Conservation (phyloP, 805 yeast genomes). For the Candida sithepensis region DNA sequence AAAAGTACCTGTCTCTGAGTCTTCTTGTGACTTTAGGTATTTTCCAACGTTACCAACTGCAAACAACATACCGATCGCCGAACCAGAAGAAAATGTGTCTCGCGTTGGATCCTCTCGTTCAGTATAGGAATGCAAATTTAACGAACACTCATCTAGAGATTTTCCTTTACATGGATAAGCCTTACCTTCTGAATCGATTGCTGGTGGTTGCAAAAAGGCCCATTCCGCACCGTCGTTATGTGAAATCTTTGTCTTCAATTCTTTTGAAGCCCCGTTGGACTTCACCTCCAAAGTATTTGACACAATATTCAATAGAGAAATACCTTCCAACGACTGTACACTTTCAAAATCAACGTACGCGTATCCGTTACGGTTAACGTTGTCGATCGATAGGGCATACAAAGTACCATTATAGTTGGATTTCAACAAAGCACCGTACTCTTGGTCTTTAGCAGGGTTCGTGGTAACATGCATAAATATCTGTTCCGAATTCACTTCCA, state of each 20-base stretch:
- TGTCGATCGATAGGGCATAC: conserved; percentile 61
- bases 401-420: conserved; percentile 91
- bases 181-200: conserved; percentile 56
- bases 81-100: conserved; percentile 82
- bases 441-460: conserved; percentile 42
- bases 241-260: conserved; percentile 68
- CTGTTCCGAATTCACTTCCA: conserved; percentile 69
- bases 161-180: conserved; percentile 46
- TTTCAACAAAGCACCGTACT: conserved; percentile 77
- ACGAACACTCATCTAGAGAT: conserved; percentile 60
- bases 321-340: conserved; percentile 80
- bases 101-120: conserved; percentile 72
- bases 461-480: conserved; percentile 84
- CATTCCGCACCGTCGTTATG: conserved; percentile 92
- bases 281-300: conserved; percentile 44
- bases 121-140: conserved; percentile 87
- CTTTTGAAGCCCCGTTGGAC: conserved; percentile 36
- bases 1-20: conserved; percentile 56
- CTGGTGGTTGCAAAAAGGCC: conserved; percentile 69
- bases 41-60: conserved; percentile 95
- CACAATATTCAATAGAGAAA: conserved; percentile 70
- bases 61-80: conserved; percentile 84
- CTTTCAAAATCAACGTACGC: conserved; percentile 92
- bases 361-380: conserved; percentile 66
- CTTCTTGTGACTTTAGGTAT: conserved; percentile 38